Evolutionary conservation across 208 protist species (phyloP), one percentile per base, ranked within the genome.

Genomic region (Acanthamoeba culbertsoni): DNA sequence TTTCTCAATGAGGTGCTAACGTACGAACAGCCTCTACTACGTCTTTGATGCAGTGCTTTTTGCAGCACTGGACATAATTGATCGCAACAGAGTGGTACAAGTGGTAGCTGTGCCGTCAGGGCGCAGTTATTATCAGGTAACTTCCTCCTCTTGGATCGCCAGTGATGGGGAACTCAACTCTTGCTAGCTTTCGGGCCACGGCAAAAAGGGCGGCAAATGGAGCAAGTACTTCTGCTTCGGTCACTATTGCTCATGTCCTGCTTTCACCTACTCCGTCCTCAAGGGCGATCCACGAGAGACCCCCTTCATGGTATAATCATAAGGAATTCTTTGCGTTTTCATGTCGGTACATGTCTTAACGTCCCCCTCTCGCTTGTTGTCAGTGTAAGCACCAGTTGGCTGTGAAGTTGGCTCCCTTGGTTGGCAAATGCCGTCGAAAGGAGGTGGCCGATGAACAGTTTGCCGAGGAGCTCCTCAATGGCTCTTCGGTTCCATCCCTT

Each of bases 301-400:
- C 26, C 37, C 84, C 40, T 63, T 93, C 43, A 93, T 93, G 88
- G 88, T 93, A n/a, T n/a, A n/a, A n/a, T n/a, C n/a, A n/a, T n/a
- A n/a, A n/a, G n/a, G n/a, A n/a, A n/a, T n/a, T n/a, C n/a, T n/a
- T n/a, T n/a, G n/a, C n/a, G n/a, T n/a, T n/a, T n/a, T n/a, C n/a
- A n/a, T n/a, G n/a, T n/a, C n/a, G n/a, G n/a, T n/a, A n/a, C n/a
- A 43, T 28, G 43, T 33, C 45, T 45, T 0, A 28, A 6, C 37
- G 42, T 51, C 42, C 16, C 59, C 35, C 86, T 0, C 28, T 75
- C 4, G 26, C 71, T n/a, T 37, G 12, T 75, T 92, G n/a, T 14
- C 46, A 93, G 88, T 93, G 88, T 46, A 93, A 93, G 45, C 88
- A 93, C 46, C 88, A 93, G 65, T 35, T 93, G 37, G 88, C 88